These are phyloP conservation scores for Podaxis sp. DNA, from an alignment of 768 basidiomycete genomes.

Conservation along the genomic window DNA sequence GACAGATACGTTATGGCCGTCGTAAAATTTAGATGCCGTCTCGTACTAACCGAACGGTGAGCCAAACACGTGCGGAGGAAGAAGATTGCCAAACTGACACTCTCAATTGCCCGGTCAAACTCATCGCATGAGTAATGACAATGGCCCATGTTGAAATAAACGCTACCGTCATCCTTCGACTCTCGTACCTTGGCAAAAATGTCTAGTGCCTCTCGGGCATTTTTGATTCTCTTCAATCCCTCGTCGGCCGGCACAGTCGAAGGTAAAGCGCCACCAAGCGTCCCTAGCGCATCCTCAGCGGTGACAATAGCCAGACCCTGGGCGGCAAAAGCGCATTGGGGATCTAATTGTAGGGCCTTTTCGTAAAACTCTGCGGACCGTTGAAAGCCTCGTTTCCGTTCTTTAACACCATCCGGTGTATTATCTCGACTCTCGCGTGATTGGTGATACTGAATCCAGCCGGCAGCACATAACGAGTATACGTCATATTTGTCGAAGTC, in stretches of 20 bases:
- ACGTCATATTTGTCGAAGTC: slow-evolving; percentile 84
- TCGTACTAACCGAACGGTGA: slow-evolving; percentile 62
- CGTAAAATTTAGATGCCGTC: slow-evolving; percentile 81
- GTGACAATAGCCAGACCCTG: slow-evolving; percentile 93
- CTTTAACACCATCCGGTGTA: slow-evolving; percentile 51
- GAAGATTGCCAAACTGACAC: slow-evolving; percentile 46
- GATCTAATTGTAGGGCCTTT: slow-evolving; percentile 82
- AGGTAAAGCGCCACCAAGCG: slow-evolving; percentile 48
- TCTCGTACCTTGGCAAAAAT: slow-evolving; percentile 91
- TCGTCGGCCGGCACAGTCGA: slow-evolving; percentile 54
- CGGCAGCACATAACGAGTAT: slow-evolving; percentile 88
- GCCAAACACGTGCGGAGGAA: not conserved
- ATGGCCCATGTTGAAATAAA: slow-evolving; percentile 95
- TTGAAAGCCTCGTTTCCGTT: slow-evolving; percentile 73
- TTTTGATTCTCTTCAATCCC: slow-evolving; percentile 55
- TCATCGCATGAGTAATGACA: slow-evolving; percentile 92
- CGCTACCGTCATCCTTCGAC: slow-evolving; percentile 73
- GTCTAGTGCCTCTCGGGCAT: slow-evolving; percentile 83
- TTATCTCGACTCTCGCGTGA: slow-evolving; percentile 80
- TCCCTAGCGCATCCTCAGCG: slow-evolving; percentile 86
- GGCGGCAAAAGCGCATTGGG: slow-evolving; percentile 86
- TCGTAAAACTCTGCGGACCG: slow-evolving; percentile 90
- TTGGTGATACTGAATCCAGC: slow-evolving; percentile 81
- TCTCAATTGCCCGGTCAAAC: slow-evolving; percentile 93
- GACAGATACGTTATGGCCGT: slow-evolving; percentile 67